These are phyloP conservation scores for Plectosphaerella plurivora DNA, from an alignment of 2,329 filamentous ascomycete species.

Conservation along the genomic window DNA sequence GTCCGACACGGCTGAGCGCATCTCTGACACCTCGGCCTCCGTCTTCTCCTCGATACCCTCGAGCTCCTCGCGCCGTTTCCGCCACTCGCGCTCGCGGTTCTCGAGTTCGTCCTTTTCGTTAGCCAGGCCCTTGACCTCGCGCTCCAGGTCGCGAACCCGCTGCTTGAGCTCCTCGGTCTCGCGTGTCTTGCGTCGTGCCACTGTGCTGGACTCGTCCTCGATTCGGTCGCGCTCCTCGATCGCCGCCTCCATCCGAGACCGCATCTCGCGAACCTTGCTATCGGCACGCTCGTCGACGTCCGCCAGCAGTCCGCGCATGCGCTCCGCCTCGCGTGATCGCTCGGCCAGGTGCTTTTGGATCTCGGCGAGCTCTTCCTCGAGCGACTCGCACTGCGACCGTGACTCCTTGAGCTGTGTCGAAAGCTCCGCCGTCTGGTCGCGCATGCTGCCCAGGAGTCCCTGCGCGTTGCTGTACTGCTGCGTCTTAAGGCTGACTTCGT, in stretches of 20 bases:
- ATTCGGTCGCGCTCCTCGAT: conserved; percentile 91
- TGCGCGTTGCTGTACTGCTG: conserved; percentile 85
- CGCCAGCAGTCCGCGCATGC: conserved; percentile 82
- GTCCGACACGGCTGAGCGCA: conserved; percentile 71
- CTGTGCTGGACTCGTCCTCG: conserved; percentile 81
- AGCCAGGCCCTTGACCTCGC: conserved; percentile 63
- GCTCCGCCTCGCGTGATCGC: conserved; percentile 86
- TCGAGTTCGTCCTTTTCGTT: conserved; percentile 78
- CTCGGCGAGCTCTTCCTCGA: conserved; percentile 90
- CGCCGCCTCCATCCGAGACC: conserved; percentile 79
- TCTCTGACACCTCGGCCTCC: conserved; percentile 68
- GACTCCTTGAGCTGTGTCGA: conserved; percentile 89
- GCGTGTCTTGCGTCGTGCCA: conserved; percentile 69
- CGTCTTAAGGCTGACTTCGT: conserved; percentile 79
- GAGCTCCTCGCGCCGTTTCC: conserved; percentile 67
- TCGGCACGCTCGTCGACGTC: conserved; percentile 85
- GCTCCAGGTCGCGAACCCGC: conserved; percentile 77
- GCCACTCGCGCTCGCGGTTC: conserved; percentile 68
- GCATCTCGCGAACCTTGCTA: conserved; percentile 79
- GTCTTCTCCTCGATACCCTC: conserved; percentile 67
- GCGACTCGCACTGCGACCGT: conserved; percentile 71
- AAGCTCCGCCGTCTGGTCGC: conserved; percentile 85
- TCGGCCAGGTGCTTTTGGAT: conserved; percentile 82
- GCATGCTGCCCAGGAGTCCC: conserved; percentile 83
- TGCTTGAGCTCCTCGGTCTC: conserved; percentile 84